Evolutionary conservation across 176 grass and related monocot species (phyloP).

Genomic region (Carex parvula): DNA sequence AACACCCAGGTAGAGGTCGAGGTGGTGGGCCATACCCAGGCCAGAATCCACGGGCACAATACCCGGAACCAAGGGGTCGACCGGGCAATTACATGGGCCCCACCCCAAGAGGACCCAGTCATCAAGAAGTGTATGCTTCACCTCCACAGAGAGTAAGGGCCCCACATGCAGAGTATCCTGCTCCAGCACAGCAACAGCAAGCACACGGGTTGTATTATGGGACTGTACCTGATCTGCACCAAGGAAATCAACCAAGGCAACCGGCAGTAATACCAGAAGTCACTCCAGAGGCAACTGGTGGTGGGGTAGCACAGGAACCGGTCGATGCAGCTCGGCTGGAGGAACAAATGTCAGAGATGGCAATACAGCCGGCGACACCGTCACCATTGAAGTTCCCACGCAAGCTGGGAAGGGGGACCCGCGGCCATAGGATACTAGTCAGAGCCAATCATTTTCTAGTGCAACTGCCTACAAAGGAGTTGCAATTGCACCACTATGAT

Average conservation of each 20-base stretch:
- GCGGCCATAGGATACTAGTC: background rate
- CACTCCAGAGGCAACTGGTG: too few species aligned
- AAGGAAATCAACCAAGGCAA: conserved; percentile 8
- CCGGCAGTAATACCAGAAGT: too few species aligned
- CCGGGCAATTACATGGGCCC: background rate
- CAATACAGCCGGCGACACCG: background rate
- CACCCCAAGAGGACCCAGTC: background rate
- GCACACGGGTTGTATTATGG: background rate
- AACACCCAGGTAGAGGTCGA: background rate
- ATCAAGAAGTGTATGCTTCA: background rate
- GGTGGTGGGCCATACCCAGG: too few species aligned
- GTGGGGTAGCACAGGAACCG: too few species aligned
- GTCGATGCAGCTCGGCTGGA: background rate
- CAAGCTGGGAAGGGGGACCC: conserved; percentile 33
- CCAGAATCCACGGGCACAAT: too few species aligned
- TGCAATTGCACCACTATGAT: conserved; percentile 49
- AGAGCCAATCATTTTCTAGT: conserved; percentile 72
- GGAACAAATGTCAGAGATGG: conserved; percentile 8
- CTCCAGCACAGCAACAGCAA: background rate
- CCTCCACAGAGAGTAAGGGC: background rate
- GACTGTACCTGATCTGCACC: background rate
- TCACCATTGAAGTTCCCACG: conserved; percentile 9
- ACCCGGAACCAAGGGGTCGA: background rate
- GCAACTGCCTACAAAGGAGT: conserved; percentile 37
- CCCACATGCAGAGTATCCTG: background rate